These are phyloP conservation scores for Pontederia paniculata DNA, from an alignment of 176 grass and related monocot genomes.

Conservation along the genomic window DNA sequence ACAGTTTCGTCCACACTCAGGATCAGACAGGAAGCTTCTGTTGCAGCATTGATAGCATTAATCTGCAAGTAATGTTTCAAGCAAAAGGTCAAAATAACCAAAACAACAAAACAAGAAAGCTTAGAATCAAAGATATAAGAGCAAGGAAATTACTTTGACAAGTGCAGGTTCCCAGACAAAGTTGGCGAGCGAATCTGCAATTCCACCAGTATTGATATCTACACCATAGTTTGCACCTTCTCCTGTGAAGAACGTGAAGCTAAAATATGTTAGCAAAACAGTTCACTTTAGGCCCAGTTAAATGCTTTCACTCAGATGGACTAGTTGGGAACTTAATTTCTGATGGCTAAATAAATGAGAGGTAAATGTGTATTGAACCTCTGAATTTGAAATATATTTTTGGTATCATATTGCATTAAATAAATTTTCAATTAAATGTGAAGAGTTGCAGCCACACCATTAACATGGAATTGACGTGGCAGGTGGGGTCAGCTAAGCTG, in stretches of 20 bases:
- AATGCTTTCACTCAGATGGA: too few species aligned
- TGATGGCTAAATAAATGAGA: too few species aligned
- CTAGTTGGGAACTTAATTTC: too few species aligned
- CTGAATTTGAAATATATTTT: too few species aligned
- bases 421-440: too few species aligned
- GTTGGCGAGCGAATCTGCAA: conserved; percentile 83
- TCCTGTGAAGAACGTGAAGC: conserved; percentile 28
- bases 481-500: too few species aligned
- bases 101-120: conserved; percentile 1
- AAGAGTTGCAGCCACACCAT: too few species aligned
- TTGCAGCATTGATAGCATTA: conserved; percentile 90
- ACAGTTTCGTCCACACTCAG: conserved; percentile 92
- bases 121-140: neutral
- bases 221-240: conserved; percentile 94
- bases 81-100: neutral
- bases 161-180: conserved; percentile 99
- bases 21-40: conserved; percentile 78
- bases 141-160: conserved; percentile 63
- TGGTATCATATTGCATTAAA: too few species aligned
- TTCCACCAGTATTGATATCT: conserved; percentile 88
- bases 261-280: neutral
- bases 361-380: too few species aligned
- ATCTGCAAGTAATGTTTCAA: conserved; percentile 48
- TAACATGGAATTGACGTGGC: too few species aligned
- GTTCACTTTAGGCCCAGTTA: too few species aligned